Evolutionary conservation across 1,139 yeast genomes (phyloP), one percentile per base, ranked within the genome.

Genomic region (Candida gigantensis): DNA sequence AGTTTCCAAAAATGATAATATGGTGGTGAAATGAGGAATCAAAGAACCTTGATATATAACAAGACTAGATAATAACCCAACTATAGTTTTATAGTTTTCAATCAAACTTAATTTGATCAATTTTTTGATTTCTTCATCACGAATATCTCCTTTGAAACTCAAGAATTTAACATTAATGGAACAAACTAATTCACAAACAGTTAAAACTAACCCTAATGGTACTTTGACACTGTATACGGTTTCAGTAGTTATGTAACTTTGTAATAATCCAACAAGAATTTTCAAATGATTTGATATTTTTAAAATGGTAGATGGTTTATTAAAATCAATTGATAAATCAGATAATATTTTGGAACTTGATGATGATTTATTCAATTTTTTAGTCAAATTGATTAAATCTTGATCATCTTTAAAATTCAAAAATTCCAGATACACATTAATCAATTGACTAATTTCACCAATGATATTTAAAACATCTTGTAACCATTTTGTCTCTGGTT

Each of bases 151-250:
- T 47, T 72, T 79, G 49, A 81, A 70, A 1, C 79, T 68, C 25
- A 79, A 58, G 44, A 74, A 79, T 36, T 68, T 73, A 10, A 74
- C 60, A 45, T 81, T 79, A 37, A 84, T 59, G 16, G 80, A 69
- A 39, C 77, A 57, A 8, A 81, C 51, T 3, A 76, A 55, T 49
- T 81, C 86, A 24, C 69, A 63, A 29, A 79, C 44, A 7, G 64
- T 54, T 7, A 81, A 52, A 2, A 81, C 51, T 34, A 63, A 53
- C 1, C 88, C 88, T 20, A 84, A 45, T 3, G 92, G 89, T n/a
- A 75, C 61, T 30, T 55, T 60, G 12, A 72, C 71, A 37, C 72
- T 71, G 51, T 59, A 73, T 23, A 68, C 72, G 6, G 77, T 78
- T 41, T 69, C 73, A 24, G 65, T 63, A 11, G 65, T 61, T 35